Conservation (phyloP, 2,329 filamentous ascomycete species). For the Gaeumannomyces tritici region DNA sequence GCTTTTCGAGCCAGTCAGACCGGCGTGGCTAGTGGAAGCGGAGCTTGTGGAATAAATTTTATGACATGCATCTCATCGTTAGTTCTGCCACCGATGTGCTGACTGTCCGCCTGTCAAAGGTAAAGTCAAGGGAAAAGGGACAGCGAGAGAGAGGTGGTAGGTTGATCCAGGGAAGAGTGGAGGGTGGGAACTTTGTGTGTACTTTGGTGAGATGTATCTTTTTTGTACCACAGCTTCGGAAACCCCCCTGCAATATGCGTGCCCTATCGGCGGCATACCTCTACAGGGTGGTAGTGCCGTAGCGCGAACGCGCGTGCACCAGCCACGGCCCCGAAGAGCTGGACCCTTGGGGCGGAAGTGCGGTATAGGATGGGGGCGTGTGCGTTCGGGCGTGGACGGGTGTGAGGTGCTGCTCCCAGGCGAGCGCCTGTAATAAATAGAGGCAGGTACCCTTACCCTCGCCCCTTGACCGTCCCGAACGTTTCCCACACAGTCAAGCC, state of each 20-base stretch:
- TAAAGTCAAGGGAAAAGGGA: background rate
- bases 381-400: background rate
- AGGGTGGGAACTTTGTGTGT: background rate
- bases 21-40: too few species aligned
- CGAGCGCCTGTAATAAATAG: background rate
- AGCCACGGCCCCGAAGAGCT: background rate
- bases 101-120: background rate
- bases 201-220: background rate
- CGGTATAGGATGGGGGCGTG: background rate
- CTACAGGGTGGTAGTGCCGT: background rate
- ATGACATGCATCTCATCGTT: too few species aligned
- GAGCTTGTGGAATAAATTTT: background rate
- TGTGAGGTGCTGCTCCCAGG: background rate
- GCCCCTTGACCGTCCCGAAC: background rate
- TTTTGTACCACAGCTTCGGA: background rate
- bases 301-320: background rate
- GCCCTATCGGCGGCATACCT: background rate
- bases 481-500: background rate
- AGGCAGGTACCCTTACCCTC: background rate
- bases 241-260: background rate
- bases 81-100: background rate
- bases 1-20: too few species aligned
- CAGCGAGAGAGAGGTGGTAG: background rate
- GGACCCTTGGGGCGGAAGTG: background rate
- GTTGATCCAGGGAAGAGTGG: too few species aligned